Evolutionary conservation across 148 eudicot species (phyloP), one percentile per base, ranked within the genome.

Genomic region (Persicaria tinctoria): DNA sequence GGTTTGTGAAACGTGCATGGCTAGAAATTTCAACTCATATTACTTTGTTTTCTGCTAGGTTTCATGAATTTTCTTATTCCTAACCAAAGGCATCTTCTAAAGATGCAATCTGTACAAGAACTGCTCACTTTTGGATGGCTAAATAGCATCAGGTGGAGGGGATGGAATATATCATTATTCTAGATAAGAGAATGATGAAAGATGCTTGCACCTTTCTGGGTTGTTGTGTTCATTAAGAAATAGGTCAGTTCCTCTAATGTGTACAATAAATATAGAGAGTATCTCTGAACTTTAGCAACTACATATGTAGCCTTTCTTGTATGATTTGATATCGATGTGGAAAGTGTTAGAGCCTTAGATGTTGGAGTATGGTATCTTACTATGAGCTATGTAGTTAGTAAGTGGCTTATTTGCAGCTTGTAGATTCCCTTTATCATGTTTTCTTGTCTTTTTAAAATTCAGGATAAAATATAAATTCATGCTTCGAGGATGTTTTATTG

Each of bases 51-150:
- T 3, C 13, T 46, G 74, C 75, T 92, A 96, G 99, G 99, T 82
- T 90, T 96, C 17, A 86, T 89, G 85, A 90, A 81, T 56, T 73
- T 96, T 76, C 87, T 96, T 54, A 85, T 96, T 77, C 99, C 99
- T 4, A 92, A 96, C 84, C 83, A 97, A 81, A 82, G 86, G 49
- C 80, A 87, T 72, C 92, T 96, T 62, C 73, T 96, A 82, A 90
- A 83, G 86, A 70, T 96, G 75, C 86, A 84, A 46, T 78, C 88
- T 8, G 86, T 85, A 63, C 84, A 78, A 76, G 72, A 88, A 18
- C 60, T 81, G 73, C 45, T 86, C 51, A 79, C 83, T 46, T 90
- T 87, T 73, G 94, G 89, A 77, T 92, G 97, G 94, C 86, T 89
- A 50, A 86, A 87, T 80, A 85, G 85, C 81, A 74, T 95, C 76